Conservation (phyloP, 1,139 yeast species). For the Meyerozyma guilliermondii region DNA sequence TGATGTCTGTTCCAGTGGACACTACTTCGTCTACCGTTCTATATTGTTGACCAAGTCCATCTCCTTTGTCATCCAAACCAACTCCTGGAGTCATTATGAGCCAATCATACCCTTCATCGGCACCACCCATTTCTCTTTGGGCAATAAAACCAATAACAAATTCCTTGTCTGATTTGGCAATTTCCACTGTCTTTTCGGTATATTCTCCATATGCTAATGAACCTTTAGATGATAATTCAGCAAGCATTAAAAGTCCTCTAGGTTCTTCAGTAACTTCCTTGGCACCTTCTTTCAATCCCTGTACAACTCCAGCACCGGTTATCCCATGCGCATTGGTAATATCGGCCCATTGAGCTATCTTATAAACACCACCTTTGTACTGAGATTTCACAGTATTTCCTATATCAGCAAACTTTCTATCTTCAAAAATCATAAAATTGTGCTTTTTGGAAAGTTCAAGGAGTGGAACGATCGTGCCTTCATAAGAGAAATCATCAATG, state of each 20-base stretch:
- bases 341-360: slow-evolving; percentile 92
- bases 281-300: slow-evolving; percentile 84
- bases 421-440: slow-evolving; percentile 86
- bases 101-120: slow-evolving; percentile 88
- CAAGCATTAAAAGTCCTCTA: slow-evolving; percentile 90
- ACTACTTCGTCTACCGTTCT: slow-evolving; percentile 85
- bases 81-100: slow-evolving; percentile 97
- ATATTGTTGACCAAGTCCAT: slow-evolving; percentile 93
- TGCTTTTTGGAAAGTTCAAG: slow-evolving; percentile 67
- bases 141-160: slow-evolving; percentile 97
- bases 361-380: slow-evolving; percentile 84
- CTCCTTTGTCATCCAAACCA: slow-evolving; percentile 97
- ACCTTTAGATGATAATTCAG: slow-evolving; percentile 92
- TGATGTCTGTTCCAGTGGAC: slow-evolving; percentile 80
- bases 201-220: slow-evolving; percentile 91
- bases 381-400: slow-evolving; percentile 98
- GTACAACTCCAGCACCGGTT: slow-evolving; percentile 90
- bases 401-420: slow-evolving; percentile 96
- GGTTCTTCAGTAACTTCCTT: slow-evolving; percentile 64
- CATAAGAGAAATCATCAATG: slow-evolving; percentile 80
- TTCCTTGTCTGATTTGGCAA: slow-evolving; percentile 80
- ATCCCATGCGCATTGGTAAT: slow-evolving; percentile 97
- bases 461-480: slow-evolving; percentile 71
- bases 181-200: slow-evolving; percentile 79
- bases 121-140: slow-evolving; percentile 80